Evolutionary conservation across 108 stramenopile species (phyloP).

Genomic region (Mediolabrus comicus): DNA sequence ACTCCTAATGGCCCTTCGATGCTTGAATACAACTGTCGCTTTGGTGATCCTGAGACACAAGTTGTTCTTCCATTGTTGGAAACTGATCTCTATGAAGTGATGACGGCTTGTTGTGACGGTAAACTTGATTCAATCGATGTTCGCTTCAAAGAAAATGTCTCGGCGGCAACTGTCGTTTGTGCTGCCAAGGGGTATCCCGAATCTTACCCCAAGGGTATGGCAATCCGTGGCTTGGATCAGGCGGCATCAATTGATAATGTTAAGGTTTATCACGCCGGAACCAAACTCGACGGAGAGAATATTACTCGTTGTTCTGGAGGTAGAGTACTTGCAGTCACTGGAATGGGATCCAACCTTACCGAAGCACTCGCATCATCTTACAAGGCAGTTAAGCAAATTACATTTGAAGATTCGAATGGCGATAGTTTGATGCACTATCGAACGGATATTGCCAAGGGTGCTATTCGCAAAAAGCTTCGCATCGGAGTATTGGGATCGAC

Average conservation of each 20-base stretch:
- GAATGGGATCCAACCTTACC: conserved; percentile 78
- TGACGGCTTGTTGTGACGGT: conserved; percentile 93
- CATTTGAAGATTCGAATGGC: conserved; percentile 51
- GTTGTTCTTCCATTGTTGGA: conserved; percentile 97
- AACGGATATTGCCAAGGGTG: conserved; percentile 86
- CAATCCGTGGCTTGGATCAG: conserved; percentile 79
- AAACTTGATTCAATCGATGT: conserved; percentile 77
- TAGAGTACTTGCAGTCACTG: conserved; percentile 95
- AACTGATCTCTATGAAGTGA: conserved; percentile 89
- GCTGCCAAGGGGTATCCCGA: conserved; percentile 95
- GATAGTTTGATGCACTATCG: conserved; percentile 72
- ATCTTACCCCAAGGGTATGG: conserved; percentile 95
- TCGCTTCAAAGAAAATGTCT: conserved; percentile 76
- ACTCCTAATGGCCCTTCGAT: conserved; percentile 88
- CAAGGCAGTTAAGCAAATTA: conserved; percentile 68
- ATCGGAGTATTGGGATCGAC: conserved; percentile 96
- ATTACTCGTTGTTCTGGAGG: conserved; percentile 91
- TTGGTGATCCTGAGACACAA: conserved; percentile 99
- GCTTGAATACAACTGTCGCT: conserved; percentile 98
- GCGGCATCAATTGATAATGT: conserved; percentile 65
- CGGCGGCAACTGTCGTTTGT: conserved; percentile 93
- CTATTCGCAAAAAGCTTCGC: conserved; percentile 75
- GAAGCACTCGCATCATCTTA: conserved; percentile 86
- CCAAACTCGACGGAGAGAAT: conserved; percentile 59
- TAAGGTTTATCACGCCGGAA: conserved; percentile 97